phyloP scores from a whole-genome alignment of 2,329 filamentous ascomycete species.

The Fusarium heterosporum region DNA sequence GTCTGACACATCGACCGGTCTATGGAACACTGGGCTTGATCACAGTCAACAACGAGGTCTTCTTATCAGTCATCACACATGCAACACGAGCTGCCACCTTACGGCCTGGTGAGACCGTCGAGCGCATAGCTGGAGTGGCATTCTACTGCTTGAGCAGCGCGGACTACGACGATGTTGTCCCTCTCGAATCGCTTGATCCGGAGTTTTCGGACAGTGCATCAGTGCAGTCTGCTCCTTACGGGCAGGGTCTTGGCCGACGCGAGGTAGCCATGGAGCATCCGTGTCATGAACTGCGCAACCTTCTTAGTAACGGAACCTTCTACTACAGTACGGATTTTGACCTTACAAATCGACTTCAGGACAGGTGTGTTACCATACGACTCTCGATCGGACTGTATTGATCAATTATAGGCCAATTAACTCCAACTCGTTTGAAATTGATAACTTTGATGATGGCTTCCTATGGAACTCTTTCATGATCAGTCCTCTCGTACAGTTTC shows the following conservation, averaged over 20 bases:
- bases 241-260: constrained; percentile 66
- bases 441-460: constrained; percentile 91
- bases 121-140: constrained; percentile 86
- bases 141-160: constrained; percentile 92
- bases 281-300: constrained; percentile 89
- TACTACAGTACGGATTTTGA: constrained; percentile 99
- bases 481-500: constrained; percentile 88
- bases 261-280: constrained; percentile 85
- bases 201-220: constrained; percentile 62
- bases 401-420: constrained; percentile 71
- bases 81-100: constrained; percentile 83
- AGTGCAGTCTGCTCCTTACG: constrained; percentile 54
- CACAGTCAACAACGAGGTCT: constrained; percentile 84
- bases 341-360: constrained; percentile 90
- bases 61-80: constrained; percentile 88
- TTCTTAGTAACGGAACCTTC: constrained; percentile 92
- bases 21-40: constrained; percentile 91
- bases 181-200: constrained; percentile 63
- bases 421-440: constrained; percentile 84
- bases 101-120: constrained; percentile 87
- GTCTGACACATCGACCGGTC: constrained; percentile 77
- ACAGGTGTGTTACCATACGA: constrained; percentile 66
- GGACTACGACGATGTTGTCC: constrained; percentile 83
- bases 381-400: constrained; percentile 9
- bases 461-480: constrained; percentile 99